phyloP scores from a whole-genome alignment of 208 protist genomes.

The Trypanosoma vivax region DNA sequence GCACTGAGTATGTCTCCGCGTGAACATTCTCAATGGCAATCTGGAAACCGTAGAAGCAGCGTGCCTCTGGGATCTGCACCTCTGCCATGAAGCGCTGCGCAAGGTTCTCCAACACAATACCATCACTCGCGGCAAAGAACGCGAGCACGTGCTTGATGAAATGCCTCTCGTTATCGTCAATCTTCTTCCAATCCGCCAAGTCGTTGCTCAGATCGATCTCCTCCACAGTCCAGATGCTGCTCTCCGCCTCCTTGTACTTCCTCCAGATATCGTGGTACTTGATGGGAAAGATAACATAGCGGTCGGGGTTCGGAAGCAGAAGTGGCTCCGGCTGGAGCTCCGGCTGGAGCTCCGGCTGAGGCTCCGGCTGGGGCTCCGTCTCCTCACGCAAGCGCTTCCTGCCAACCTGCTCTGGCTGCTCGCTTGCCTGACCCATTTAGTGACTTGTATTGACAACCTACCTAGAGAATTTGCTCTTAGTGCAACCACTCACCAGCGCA shows the following conservation, averaged over 20 bases:
- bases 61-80: conserved; percentile 97
- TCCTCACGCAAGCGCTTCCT: conserved; percentile 8
- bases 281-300: conserved; percentile 98
- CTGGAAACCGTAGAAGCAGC: conserved; percentile 90
- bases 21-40: conserved; percentile 99
- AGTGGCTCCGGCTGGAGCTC: conserved; percentile 83
- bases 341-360: background rate
- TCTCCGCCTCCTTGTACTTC: conserved; percentile 99
- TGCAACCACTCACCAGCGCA: too few relatives aligned
- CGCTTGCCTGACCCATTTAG: background rate
- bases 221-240: conserved; percentile 97
- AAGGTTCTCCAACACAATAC: conserved; percentile 99
- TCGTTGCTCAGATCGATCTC: conserved; percentile 97
- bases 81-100: conserved; percentile 83
- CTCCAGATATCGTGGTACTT: conserved; percentile 96
- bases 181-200: conserved; percentile 92
- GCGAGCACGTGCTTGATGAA: conserved; percentile 99
- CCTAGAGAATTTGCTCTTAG: too few relatives aligned
- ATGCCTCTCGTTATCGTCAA: conserved; percentile 95
- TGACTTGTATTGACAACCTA: background rate
- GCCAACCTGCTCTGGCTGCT: background rate
- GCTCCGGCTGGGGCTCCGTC: background rate
- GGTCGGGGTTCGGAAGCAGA: conserved; percentile 92
- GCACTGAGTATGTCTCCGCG: conserved; percentile 90
- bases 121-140: conserved; percentile 97